Percentiles rank a stretch among this genome's conserved stretches.
Evolutionary conservation across 2,329 filamentous ascomycete genomes (phyloP).

Genomic region (Botryotinia globosa): DNA sequence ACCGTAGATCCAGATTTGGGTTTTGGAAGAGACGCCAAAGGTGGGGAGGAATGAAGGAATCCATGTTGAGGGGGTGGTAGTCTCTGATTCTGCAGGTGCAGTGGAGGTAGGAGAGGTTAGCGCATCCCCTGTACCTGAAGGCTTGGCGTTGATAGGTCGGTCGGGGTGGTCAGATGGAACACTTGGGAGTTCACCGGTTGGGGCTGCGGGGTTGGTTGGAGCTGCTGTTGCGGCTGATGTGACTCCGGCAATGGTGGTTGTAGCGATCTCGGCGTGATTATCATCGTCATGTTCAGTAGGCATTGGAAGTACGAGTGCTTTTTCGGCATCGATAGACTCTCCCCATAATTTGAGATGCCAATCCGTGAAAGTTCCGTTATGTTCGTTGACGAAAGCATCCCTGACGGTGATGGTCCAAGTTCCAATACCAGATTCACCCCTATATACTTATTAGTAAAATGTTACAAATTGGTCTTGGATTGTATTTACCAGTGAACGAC

Average conservation of each 20-base stretch:
- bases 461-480: not conserved
- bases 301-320: constrained; percentile 73
- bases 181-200: constrained; percentile 33
- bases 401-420: constrained; percentile 90
- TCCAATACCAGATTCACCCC: constrained; percentile 84
- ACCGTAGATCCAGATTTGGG: constrained; percentile 91
- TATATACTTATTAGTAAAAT: constrained; percentile 43
- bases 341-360: constrained; percentile 96
- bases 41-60: constrained; percentile 86
- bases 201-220: constrained; percentile 43
- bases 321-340: constrained; percentile 73
- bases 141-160: constrained; percentile 52
- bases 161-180: constrained; percentile 62
- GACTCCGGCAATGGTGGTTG: constrained; percentile 56
- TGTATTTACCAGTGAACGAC: constrained; percentile 82
- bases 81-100: constrained; percentile 35
- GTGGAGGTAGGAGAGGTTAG: constrained; percentile 25
- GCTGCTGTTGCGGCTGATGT: constrained; percentile 43
- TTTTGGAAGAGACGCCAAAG: constrained; percentile 82
- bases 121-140: constrained; percentile 31
- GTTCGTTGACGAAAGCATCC: constrained; percentile 74
- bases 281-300: constrained; percentile 81
- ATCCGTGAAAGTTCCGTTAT: constrained; percentile 77
- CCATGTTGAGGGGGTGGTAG: constrained; percentile 46
- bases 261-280: constrained; percentile 67